Evolutionary conservation across 148 eudicot genomes (phyloP).

Genomic region (Gaultheria prostrata): DNA sequence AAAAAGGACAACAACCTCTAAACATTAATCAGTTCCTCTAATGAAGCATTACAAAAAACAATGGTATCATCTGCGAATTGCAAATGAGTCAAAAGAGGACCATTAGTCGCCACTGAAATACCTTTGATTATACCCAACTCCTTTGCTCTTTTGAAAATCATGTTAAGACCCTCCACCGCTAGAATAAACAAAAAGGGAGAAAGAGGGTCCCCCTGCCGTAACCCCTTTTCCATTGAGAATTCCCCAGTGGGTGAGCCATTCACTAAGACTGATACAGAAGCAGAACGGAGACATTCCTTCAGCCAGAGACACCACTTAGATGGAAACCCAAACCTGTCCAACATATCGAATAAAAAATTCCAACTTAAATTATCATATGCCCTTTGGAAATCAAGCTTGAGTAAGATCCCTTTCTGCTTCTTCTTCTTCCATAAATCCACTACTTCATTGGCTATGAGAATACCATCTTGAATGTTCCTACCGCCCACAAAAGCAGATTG

Average conservation of each 20-base stretch:
- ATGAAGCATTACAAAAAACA: too few relatives aligned
- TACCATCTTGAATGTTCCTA: background rate
- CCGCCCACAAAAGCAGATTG: background rate
- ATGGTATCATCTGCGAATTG: background rate
- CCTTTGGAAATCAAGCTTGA: background rate
- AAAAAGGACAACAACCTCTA: too few relatives aligned
- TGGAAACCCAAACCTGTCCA: background rate
- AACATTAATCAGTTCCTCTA: too few relatives aligned
- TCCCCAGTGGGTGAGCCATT: background rate
- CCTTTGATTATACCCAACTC: too few relatives aligned
- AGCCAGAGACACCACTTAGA: background rate
- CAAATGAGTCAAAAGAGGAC: background rate
- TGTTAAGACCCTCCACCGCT: too few relatives aligned
- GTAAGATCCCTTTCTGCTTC: background rate
- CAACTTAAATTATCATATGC: background rate
- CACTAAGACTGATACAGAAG: background rate
- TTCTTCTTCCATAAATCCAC: background rate
- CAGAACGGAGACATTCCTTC: background rate
- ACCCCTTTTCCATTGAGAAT: background rate
- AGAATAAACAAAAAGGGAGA: too few relatives aligned
- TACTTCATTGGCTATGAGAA: background rate
- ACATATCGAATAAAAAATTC: too few relatives aligned
- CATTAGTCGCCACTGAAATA: background rate
- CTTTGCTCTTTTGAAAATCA: too few relatives aligned
- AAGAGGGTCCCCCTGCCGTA: background rate